Base-by-base conservation (phyloP, 1,284 basidiomycete species). In the Boletellus dicymbophilus region DNA sequence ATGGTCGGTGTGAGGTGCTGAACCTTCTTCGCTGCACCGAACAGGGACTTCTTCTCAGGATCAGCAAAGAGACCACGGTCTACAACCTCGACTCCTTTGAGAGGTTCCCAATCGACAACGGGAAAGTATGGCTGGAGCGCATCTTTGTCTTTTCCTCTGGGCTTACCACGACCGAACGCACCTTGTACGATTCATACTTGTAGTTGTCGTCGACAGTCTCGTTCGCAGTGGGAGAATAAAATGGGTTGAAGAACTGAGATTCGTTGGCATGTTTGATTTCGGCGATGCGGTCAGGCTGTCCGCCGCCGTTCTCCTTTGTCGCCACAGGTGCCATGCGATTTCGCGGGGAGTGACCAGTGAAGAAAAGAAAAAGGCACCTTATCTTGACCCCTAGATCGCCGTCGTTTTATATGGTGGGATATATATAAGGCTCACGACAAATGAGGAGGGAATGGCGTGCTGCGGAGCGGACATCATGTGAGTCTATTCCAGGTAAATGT, bases 31-130 rank as follows among this genome's bases (percentile, higher is more conserved):
- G 80, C 84, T n/a, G 79, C 82, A 43, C 71, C 62, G 25, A 85
- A 62, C 16, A 88, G 68, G 49, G 64, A 76, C 58, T 77, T 76
- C 70, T 87, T 87, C 53, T 74, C 71, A 2, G 80, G 77, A 58
- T 87, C 84, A 13, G 84, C 84, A 46, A 67, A 72, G 16, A 77
- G 67, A 8, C 78, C 90, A 39, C 87, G 81, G 51, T 93, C 88
- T 25, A 71, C 75, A 34, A 89, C 79, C 28, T 73, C 58, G 18
- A 85, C 61, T 50, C 84, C 79, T 46, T 72, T 70, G 44, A 90
- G 73, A 25, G 87, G 84, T 51, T 79, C 77, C 81, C 85, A 89
- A 45, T 76, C 68, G 26, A 88, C 53, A 44, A 81, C 70, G 4
- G 87, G 87, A 65, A 84, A 88, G 46, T 60, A 68, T 10, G 88